These are phyloP conservation scores for Testicularia cyperi DNA, from an alignment of 1,284 basidiomycete genomes.

Conservation along the genomic window DNA sequence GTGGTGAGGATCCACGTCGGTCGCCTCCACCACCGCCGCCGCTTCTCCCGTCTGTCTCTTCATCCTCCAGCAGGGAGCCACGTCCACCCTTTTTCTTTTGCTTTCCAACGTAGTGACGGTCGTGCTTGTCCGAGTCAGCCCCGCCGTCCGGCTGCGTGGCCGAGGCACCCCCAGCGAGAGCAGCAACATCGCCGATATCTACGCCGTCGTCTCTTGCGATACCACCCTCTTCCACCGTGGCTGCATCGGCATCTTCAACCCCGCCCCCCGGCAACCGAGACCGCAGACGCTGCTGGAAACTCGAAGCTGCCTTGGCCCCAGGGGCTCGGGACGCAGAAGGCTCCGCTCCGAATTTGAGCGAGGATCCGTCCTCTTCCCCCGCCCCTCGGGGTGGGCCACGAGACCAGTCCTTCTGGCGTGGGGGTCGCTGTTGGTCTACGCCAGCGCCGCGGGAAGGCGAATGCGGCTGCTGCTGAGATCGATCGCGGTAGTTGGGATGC, in stretches of 20 bases:
- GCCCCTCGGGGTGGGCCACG: neutral
- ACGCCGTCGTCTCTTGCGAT: too few species aligned
- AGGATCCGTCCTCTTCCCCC: constrained; percentile 14
- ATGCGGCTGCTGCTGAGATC: neutral
- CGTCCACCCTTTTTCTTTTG: constrained; percentile 38
- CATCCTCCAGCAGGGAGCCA: constrained; percentile 25
- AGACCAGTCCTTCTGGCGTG: constrained; percentile 5
- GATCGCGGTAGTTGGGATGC: constrained; percentile 11
- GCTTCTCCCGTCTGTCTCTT: too few species aligned
- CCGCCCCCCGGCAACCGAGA: constrained; percentile 3
- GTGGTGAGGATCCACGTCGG: too few species aligned
- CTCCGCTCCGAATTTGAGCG: constrained; percentile 28
- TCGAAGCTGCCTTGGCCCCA: neutral
- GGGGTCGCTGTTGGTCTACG: constrained; percentile 3
- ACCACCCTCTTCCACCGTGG: too few species aligned
- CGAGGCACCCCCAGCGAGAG: neutral
- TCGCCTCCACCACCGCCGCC: too few species aligned
- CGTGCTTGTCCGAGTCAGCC: constrained; percentile 21
- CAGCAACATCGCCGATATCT: too few species aligned
- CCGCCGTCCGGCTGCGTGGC: too few species aligned
- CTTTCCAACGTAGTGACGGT: constrained; percentile 28
- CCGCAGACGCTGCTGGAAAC: constrained; percentile 1
- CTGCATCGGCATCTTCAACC: too few species aligned
- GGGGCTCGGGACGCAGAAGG: too few species aligned
- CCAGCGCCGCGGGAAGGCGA: constrained; percentile 5